A percentile compares a stretch with the other conserved stretches of the same genome.
Conservation (phyloP, 306 rosid species). For the Cotoneaster glaucophyllus region DNA sequence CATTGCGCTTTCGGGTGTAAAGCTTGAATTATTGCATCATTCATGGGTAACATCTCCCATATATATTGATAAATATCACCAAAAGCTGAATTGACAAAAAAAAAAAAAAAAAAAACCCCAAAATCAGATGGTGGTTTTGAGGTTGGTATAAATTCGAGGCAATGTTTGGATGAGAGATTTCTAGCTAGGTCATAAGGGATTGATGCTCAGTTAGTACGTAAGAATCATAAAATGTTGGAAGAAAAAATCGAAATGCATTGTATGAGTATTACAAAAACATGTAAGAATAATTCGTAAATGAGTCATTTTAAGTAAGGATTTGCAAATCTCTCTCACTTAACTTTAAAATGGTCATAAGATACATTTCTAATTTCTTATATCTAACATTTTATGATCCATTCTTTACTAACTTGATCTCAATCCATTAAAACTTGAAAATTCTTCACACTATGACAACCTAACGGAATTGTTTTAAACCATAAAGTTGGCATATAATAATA, state of each 20-base stretch:
- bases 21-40: slow-evolving; percentile 30
- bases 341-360: neutral
- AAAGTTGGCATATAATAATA: neutral
- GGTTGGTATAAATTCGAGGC: neutral
- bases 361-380: too few relatives aligned
- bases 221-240: neutral
- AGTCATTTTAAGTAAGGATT: neutral
- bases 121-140: slow-evolving; percentile 6
- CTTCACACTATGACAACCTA: neutral
- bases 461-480: neutral
- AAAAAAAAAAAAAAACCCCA: neutral
- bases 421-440: neutral
- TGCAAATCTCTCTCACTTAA: too few relatives aligned
- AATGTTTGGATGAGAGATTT: neutral
- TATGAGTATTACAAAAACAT: neutral
- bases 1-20: slow-evolving; percentile 23
- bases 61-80: neutral
- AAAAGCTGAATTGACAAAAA: neutral
- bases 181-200: neutral
- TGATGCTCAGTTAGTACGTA: too few relatives aligned
- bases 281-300: too few relatives aligned
- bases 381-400: neutral
- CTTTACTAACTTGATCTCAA: neutral
- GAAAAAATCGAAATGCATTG: neutral
- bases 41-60: neutral